Percentiles rank a stretch among this genome's conserved stretches.
Conservation (phyloP, 208 protist genomes). For the Leishmania major region DNA sequence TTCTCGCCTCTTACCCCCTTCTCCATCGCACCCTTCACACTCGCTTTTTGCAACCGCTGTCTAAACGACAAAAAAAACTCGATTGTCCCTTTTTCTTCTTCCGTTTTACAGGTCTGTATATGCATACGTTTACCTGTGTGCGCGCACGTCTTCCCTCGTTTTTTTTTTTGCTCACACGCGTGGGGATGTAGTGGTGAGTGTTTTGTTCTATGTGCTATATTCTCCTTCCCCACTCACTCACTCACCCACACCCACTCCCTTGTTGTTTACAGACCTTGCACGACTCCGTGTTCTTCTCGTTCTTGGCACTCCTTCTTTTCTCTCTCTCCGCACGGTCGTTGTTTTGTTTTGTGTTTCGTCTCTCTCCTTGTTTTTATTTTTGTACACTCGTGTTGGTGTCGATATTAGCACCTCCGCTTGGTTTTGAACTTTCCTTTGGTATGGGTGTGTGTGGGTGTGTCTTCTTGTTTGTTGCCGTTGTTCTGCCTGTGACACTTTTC, state of each 20-base stretch:
- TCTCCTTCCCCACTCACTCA: neutral
- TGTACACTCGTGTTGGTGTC: neutral
- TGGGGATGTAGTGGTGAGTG: too few species aligned
- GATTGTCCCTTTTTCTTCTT: neutral
- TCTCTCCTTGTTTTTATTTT: too few species aligned
- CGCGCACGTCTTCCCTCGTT: conserved; percentile 1
- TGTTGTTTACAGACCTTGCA: neutral
- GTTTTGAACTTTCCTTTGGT: neutral
- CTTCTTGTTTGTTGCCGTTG: neutral
- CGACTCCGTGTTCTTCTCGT: neutral
- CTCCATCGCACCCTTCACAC: neutral
- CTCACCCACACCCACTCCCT: neutral
- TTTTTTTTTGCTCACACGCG: neutral
- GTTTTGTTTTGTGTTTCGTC: too few species aligned
- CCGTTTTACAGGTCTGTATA: neutral
- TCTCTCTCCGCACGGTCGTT: neutral
- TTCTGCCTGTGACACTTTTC: neutral
- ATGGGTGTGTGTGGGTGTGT: too few species aligned
- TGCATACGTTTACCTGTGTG: neutral
- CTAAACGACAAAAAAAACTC: too few species aligned
- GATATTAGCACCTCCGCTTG: neutral
- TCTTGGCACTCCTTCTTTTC: neutral
- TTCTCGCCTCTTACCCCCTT: neutral
- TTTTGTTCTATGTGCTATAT: conserved; percentile 1
- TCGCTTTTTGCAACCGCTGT: neutral